Evolutionary conservation across 331 rosid genomes (phyloP).

Genomic region (Stylosanthes scabra): DNA sequence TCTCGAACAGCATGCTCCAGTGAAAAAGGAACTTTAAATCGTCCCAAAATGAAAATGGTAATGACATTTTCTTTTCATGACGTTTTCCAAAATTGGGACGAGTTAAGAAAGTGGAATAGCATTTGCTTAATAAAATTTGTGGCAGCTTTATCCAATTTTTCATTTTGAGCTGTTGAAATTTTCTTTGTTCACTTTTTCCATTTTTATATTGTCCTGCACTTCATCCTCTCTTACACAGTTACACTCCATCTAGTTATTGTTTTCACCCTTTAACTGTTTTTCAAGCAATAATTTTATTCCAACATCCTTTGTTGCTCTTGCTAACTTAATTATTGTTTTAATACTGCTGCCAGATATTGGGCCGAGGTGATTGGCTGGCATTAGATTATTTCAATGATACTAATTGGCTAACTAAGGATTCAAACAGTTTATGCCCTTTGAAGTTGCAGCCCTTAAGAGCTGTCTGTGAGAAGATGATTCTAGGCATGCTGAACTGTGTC

Average conservation of each 20-base stretch:
- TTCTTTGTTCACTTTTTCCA: background rate
- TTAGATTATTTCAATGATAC: conserved; percentile 57
- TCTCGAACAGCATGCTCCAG: conserved; percentile 64
- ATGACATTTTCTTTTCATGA: conserved; percentile 6
- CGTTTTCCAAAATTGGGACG: conserved; percentile 26
- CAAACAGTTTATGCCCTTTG: conserved; percentile 64
- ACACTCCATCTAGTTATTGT: conserved; percentile 26
- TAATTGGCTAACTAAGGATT: conserved; percentile 69
- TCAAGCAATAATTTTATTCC: conserved; percentile 3
- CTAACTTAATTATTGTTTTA: conserved; percentile 44
- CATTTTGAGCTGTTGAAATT: background rate
- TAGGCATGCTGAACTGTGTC: conserved; percentile 34
- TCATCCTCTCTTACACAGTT: background rate
- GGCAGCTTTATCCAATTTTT: conserved; percentile 6
- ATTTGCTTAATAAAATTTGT: conserved; percentile 22
- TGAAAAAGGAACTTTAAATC: conserved; percentile 55
- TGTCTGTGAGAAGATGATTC: conserved; percentile 52
- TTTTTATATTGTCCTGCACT: background rate
- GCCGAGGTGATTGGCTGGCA: conserved; percentile 74
- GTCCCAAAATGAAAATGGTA: conserved; percentile 53
- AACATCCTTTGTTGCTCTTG: conserved; percentile 6
- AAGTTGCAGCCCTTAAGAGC: conserved; percentile 67
- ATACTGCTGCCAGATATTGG: conserved; percentile 74
- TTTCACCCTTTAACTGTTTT: conserved; percentile 2
- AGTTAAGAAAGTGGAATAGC: conserved; percentile 22